These are phyloP conservation scores for Paecilomyces niveus DNA, from an alignment of 2,329 filamentous ascomycete species.

Conservation along the genomic window DNA sequence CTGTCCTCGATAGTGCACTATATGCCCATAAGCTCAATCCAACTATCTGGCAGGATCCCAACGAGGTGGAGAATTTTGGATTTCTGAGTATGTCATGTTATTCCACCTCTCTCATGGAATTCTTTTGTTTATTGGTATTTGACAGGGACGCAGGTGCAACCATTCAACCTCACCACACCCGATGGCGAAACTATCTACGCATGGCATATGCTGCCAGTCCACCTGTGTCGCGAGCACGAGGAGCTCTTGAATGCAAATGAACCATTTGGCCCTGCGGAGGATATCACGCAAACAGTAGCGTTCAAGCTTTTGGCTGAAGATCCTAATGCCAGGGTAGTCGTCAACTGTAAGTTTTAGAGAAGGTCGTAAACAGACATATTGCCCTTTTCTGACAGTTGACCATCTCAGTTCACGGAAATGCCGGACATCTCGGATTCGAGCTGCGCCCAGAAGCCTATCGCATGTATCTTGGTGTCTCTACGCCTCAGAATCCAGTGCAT, in stretches of 20 bases:
- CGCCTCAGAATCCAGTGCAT: conserved; percentile 57
- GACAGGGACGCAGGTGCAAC: conserved; percentile 76
- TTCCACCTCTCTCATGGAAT: background rate
- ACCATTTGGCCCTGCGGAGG: conserved; percentile 44
- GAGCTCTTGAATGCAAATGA: conserved; percentile 49
- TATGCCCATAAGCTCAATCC: conserved; percentile 79
- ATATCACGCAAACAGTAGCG: conserved; percentile 42
- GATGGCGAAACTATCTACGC: conserved; percentile 75
- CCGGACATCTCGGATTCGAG: conserved; percentile 74
- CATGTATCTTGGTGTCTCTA: conserved; percentile 63
- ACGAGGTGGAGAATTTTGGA: conserved; percentile 73
- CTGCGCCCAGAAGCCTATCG: conserved; percentile 72
- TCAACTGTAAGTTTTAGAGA: conserved; percentile 29
- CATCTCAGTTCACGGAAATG: conserved; percentile 54
- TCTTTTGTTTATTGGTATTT: background rate
- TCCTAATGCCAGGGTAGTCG: conserved; percentile 45
- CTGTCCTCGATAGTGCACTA: conserved; percentile 52
- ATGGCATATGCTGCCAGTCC: conserved; percentile 83
- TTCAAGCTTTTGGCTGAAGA: conserved; percentile 46
- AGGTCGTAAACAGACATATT: background rate
- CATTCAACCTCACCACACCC: conserved; percentile 67
- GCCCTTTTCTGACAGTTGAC: background rate
- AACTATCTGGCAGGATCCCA: conserved; percentile 62
- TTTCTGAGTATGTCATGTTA: conserved; percentile 61
- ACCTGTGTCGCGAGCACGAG: conserved; percentile 68